Percentiles rank a stretch among this genome's conserved stretches.
Evolutionary conservation across 176 grass and related monocot genomes (phyloP).

Genomic region (Avena atlantica): DNA sequence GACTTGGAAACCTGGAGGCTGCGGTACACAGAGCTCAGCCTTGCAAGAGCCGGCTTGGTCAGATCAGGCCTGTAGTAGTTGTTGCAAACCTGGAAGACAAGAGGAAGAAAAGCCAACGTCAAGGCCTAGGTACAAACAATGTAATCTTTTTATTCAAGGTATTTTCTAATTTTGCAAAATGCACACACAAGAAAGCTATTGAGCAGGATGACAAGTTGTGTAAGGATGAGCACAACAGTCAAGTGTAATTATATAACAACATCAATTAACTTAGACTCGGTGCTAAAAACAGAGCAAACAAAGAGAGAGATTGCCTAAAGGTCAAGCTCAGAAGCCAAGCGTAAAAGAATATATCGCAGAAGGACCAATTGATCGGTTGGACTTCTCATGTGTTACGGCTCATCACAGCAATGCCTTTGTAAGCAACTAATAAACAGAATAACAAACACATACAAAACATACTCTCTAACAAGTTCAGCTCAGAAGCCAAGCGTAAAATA

Average conservation of each 20-base stretch:
- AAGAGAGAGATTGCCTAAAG: not conserved
- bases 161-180: too few relatives aligned
- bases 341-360: constrained; percentile 66
- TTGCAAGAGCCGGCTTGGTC: constrained; percentile 71
- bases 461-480: not conserved
- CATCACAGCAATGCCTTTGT: constrained; percentile 53
- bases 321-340: constrained; percentile 80
- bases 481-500: constrained; percentile 95
- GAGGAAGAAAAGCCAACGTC: not conserved
- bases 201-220: not conserved
- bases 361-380: constrained; percentile 55
- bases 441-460: not conserved
- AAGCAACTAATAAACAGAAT: not conserved
- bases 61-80: constrained; percentile 91
- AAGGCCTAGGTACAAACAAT: too few relatives aligned
- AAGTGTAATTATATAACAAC: constrained; percentile 56
- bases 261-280: not conserved
- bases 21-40: constrained; percentile 68
- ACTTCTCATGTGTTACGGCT: constrained; percentile 72
- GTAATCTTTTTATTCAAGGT: too few relatives aligned
- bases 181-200: too few relatives aligned
- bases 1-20: constrained; percentile 87
- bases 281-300: not conserved
- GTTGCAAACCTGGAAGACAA: constrained; percentile 51
- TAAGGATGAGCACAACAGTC: constrained; percentile 64